A percentile compares a stretch with the other conserved stretches of the same genome.
These are phyloP conservation scores for Magnolia kwangsiensis DNA, from an alignment of 164 flowering plant species.

Conservation along the genomic window DNA sequence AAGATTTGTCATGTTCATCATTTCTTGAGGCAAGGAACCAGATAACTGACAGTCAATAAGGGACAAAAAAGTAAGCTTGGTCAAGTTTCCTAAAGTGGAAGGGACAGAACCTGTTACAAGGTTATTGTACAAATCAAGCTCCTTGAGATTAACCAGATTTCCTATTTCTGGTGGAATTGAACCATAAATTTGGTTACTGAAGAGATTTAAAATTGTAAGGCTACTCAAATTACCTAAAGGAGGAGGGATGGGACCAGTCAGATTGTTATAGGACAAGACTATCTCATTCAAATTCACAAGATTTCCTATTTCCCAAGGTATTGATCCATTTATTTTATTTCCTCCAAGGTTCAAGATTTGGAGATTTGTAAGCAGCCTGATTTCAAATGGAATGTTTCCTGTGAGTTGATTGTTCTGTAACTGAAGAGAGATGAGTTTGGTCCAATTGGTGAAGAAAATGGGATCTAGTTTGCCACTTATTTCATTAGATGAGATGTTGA, in stretches of 20 bases:
- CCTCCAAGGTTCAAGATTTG: conserved; percentile 19
- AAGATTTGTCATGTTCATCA: conserved; percentile 18
- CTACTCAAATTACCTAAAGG: conserved; percentile 12
- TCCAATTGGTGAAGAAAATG: conserved; percentile 5
- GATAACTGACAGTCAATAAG: conserved; percentile 16
- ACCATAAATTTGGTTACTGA: conserved; percentile 18
- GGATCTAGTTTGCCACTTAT: not conserved
- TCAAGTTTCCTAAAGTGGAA: conserved; percentile 3
- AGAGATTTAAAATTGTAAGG: conserved; percentile 8
- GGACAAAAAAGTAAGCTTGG: conserved; percentile 14
- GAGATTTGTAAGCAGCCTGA: conserved; percentile 33
- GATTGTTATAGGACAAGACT: conserved; percentile 38
- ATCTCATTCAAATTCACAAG: conserved; percentile 12
- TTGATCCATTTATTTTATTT: conserved; percentile 27
- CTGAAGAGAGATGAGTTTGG: conserved; percentile 1
- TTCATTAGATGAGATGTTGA: not conserved
- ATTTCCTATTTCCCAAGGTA: conserved; percentile 27
- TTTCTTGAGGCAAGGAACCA: conserved; percentile 21
- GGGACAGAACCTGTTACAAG: conserved; percentile 29
- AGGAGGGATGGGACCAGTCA: conserved; percentile 16
- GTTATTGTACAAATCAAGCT: conserved; percentile 26
- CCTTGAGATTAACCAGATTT: conserved; percentile 15
- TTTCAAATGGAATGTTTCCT: conserved; percentile 22
- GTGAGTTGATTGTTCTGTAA: conserved; percentile 4
- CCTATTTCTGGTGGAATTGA: conserved; percentile 20